A percentile compares a stretch with the other conserved stretches of the same genome.
phyloP scores from a whole-genome alignment of 805 yeast species.

The Candida rishiriensis region DNA sequence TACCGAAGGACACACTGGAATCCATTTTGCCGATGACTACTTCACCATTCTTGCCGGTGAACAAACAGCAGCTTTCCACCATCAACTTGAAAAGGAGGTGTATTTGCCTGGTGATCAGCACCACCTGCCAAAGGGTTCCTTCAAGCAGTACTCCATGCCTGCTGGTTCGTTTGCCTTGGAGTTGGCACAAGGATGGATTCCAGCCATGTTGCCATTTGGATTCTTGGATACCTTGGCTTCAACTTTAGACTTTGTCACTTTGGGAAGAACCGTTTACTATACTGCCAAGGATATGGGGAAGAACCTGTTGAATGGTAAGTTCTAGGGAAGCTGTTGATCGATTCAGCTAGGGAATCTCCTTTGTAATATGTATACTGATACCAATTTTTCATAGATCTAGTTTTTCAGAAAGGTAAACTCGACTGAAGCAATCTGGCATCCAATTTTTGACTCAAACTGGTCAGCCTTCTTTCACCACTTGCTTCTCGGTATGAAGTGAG shows the following conservation, averaged over 20 bases:
- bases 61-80: conserved; percentile 68
- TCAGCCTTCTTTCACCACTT: too few relatives aligned
- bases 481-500: too few relatives aligned
- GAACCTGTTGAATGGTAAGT: conserved; percentile 67
- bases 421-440: too few relatives aligned
- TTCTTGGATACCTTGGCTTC: conserved; percentile 73
- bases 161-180: conserved; percentile 83
- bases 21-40: conserved; percentile 96
- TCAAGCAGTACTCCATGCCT: conserved; percentile 86
- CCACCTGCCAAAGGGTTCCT: conserved; percentile 65
- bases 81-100: conserved; percentile 59
- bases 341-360: too few relatives aligned
- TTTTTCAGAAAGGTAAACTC: too few relatives aligned
- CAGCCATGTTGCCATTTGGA: conserved; percentile 96
- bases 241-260: conserved; percentile 72
- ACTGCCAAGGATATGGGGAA: conserved; percentile 77
- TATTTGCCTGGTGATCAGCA: conserved; percentile 86
- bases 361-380: too few relatives aligned
- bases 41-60: conserved; percentile 84
- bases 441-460: too few relatives aligned
- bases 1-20: conserved; percentile 94
- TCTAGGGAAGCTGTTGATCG: too few relatives aligned
- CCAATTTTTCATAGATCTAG: too few relatives aligned
- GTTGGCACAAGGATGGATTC: conserved; percentile 98
- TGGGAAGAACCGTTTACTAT: conserved; percentile 62